These are phyloP conservation scores for Colletotrichum zoysiae DNA, from an alignment of 2,329 filamentous ascomycete genomes.

Conservation along the genomic window DNA sequence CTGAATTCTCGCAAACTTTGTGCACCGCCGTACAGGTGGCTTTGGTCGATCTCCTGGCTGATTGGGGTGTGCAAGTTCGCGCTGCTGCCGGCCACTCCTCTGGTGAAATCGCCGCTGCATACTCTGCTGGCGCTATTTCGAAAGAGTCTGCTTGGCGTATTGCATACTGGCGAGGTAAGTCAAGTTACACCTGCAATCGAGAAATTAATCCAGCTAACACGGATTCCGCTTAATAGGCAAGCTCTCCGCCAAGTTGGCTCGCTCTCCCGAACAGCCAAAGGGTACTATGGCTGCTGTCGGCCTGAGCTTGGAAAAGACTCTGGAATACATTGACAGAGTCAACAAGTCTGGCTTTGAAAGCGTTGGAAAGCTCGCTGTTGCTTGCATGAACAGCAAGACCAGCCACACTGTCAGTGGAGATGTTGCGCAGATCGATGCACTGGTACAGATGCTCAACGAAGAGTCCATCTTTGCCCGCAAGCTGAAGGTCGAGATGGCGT, in stretches of 20 bases:
- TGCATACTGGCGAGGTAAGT: conserved; percentile 61
- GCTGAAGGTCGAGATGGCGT: conserved; percentile 26
- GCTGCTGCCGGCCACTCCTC: conserved; percentile 52
- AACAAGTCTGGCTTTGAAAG: conserved; percentile 27
- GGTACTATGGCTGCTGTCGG: conserved; percentile 68
- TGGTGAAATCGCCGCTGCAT: conserved; percentile 58
- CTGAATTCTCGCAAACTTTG: conserved; percentile 51
- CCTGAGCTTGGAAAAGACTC: conserved; percentile 48
- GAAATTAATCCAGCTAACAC: neutral
- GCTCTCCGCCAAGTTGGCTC: conserved; percentile 48
- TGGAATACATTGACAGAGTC: conserved; percentile 45
- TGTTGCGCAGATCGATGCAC: conserved; percentile 55
- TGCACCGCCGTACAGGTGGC: conserved; percentile 59
- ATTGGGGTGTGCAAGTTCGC: conserved; percentile 46
- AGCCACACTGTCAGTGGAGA: conserved; percentile 66
- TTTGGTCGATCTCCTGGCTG: conserved; percentile 51
- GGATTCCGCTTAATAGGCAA: conserved; percentile 39
- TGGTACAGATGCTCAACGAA: conserved; percentile 52
- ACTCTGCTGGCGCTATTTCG: conserved; percentile 51
- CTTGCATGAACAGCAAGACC: conserved; percentile 64
- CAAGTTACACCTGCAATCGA: neutral
- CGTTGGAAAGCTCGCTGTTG: conserved; percentile 28
- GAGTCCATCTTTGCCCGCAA: conserved; percentile 39
- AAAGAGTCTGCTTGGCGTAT: conserved; percentile 57
- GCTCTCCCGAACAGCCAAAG: conserved; percentile 36